These are phyloP conservation scores for Pythium aquatile DNA, from an alignment of 352 stramenopile species.

Conservation along the genomic window DNA sequence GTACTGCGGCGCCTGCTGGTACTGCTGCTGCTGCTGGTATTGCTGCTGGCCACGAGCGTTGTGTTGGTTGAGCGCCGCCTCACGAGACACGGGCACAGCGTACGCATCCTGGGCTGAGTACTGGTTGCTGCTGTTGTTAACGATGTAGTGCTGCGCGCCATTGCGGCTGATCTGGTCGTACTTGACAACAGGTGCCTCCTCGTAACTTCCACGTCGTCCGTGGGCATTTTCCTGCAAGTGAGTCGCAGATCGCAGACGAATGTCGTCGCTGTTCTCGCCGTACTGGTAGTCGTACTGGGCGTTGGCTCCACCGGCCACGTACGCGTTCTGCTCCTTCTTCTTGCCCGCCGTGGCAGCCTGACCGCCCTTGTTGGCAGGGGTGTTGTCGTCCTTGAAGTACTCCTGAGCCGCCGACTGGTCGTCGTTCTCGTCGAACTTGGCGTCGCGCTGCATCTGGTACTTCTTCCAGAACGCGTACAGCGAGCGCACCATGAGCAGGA, in stretches of 20 bases:
- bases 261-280: conserved; percentile 24
- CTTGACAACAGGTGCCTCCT: conserved; percentile 2
- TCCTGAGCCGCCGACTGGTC: conserved; percentile 27
- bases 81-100: neutral
- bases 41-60: neutral
- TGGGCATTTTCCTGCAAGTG: conserved; percentile 23
- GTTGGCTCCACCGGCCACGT: conserved; percentile 18
- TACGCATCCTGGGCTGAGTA: conserved; percentile 16
- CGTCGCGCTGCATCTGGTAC: conserved; percentile 33
- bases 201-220: conserved; percentile 8
- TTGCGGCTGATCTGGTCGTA: conserved; percentile 28
- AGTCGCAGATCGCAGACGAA: conserved; percentile 29
- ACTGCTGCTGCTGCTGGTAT: conserved; percentile 13
- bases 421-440: conserved; percentile 27
- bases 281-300: conserved; percentile 30
- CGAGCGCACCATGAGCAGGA: conserved; percentile 36
- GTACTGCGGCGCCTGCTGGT: conserved; percentile 16
- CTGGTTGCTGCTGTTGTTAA: conserved; percentile 22
- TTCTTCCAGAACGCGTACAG: conserved; percentile 41
- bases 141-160: conserved; percentile 32
- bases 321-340: conserved; percentile 27
- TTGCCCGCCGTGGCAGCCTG: neutral
- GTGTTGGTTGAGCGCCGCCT: neutral
- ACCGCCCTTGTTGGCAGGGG: conserved; percentile 10
- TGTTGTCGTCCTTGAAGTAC: conserved; percentile 33